A percentile compares a stretch with the other conserved stretches of the same genome.
Evolutionary conservation across 176 grass and related monocot species (phyloP).

Genomic region (Puya raimondii): DNA sequence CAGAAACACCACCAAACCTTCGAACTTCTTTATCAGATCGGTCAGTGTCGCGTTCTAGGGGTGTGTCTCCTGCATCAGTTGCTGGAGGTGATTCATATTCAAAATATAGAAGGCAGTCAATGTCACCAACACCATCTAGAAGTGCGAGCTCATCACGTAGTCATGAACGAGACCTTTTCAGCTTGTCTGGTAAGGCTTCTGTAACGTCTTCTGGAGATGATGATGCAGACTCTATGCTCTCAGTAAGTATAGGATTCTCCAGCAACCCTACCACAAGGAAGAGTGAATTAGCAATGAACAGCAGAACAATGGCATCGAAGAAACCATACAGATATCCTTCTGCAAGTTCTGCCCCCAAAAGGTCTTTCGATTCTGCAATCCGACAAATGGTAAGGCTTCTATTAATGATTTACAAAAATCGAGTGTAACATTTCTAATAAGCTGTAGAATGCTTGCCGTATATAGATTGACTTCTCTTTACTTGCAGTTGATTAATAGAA

Average conservation of each 20-base stretch:
- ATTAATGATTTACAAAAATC: too few relatives aligned
- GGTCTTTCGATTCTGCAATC: constrained; percentile 83
- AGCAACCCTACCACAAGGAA: constrained; percentile 44
- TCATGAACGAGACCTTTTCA: constrained; percentile 52
- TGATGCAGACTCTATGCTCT: constrained; percentile 69
- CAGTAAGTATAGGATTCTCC: constrained; percentile 40
- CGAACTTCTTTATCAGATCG: constrained; percentile 67
- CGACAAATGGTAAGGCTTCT: constrained; percentile 67
- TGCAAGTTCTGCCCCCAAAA: constrained; percentile 58
- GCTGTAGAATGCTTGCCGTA: too few relatives aligned
- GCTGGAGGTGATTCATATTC: constrained; percentile 38
- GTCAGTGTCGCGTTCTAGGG: constrained; percentile 46
- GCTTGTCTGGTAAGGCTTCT: constrained; percentile 61
- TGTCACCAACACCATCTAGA: constrained; percentile 80
- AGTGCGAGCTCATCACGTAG: constrained; percentile 67
- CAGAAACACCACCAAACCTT: constrained; percentile 72
- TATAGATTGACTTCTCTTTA: too few relatives aligned
- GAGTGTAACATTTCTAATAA: too few relatives aligned
- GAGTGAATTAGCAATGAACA: constrained; percentile 48
- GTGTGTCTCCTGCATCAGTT: constrained; percentile 50
- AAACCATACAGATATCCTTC: constrained; percentile 51
- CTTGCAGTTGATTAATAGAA: too few relatives aligned
- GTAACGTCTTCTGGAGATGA: constrained; percentile 72
- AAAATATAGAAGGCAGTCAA: constrained; percentile 62
- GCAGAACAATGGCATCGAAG: constrained; percentile 63